Evolutionary conservation across 495 filamentous ascomycete genomes (phyloP).

Genomic region (Hyaloscypha bicolor): DNA sequence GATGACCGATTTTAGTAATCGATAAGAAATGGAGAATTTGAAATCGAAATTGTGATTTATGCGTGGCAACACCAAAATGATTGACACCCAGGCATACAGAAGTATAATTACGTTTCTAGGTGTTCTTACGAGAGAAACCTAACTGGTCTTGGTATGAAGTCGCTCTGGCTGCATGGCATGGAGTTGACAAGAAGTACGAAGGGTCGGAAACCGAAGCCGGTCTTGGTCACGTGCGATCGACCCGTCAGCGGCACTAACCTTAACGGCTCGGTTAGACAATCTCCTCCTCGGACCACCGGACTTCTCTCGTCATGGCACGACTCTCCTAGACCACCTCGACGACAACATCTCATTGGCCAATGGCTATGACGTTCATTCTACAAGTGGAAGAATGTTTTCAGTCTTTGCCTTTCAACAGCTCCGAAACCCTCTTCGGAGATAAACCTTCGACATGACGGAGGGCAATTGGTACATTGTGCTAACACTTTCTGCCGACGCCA

Average conservation of each 20-base stretch:
- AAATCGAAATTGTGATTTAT: background rate
- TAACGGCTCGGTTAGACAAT: background rate
- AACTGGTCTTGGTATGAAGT: no score
- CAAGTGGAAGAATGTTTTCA: background rate
- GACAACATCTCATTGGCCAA: slow-evolving; percentile 11
- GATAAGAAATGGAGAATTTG: background rate
- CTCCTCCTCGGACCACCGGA: slow-evolving; percentile 13
- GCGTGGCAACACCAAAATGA: background rate
- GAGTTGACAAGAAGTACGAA: background rate
- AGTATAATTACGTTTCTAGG: no score
- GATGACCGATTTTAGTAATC: background rate
- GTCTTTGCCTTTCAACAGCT: background rate
- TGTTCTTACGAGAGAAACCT: no score
- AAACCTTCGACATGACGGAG: background rate
- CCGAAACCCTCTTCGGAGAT: background rate
- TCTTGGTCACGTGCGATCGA: background rate
- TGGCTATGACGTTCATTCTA: background rate
- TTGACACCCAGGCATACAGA: background rate
- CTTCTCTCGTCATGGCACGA: slow-evolving; percentile 2
- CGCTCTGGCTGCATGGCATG: background rate
- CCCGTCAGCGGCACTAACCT: background rate
- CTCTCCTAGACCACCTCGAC: background rate
- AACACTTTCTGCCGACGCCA: background rate
- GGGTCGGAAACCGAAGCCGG: background rate
- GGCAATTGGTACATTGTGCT: background rate